phyloP scores from a whole-genome alignment of 176 grass and related monocot genomes.

The Oryza glaberrima region DNA sequence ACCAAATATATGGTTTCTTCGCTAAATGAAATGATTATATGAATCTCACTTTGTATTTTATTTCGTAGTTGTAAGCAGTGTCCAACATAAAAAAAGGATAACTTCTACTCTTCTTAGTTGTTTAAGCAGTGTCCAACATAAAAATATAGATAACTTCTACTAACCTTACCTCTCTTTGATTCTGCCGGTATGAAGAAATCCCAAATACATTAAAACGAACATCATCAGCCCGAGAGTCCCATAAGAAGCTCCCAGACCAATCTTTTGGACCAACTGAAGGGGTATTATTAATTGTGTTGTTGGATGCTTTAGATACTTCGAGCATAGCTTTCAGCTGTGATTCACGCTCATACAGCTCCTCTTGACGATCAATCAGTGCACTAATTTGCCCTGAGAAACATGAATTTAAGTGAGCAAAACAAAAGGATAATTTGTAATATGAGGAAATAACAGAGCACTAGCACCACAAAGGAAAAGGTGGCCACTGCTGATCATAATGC shows the following conservation, averaged over 20 bases:
- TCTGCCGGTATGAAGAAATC: constrained; percentile 74
- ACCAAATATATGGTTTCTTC: neutral
- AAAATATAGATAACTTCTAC: neutral
- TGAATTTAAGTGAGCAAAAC: constrained; percentile 4
- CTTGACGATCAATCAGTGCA: constrained; percentile 76
- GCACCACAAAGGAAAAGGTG: constrained; percentile 3
- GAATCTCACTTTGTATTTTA: neutral
- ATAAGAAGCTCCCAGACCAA: constrained; percentile 76
- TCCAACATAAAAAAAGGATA: neutral
- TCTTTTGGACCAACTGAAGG: constrained; percentile 48
- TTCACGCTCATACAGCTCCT: constrained; percentile 63
- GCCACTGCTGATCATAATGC: neutral
- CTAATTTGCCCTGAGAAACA: constrained; percentile 65
- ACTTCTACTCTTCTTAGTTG: no score
- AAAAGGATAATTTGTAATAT: constrained; percentile 14
- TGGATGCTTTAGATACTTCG: constrained; percentile 58
- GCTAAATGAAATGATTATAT: neutral
- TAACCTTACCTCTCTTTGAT: constrained; percentile 87
- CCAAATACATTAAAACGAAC: constrained; percentile 86
- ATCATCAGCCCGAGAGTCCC: constrained; percentile 78
- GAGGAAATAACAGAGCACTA: neutral
- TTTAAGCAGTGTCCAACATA: neutral
- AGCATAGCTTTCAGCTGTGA: constrained; percentile 71
- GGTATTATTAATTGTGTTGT: constrained; percentile 28
- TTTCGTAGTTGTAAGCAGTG: constrained; percentile 24